Base-by-base conservation (phyloP, 495 filamentous ascomycete genomes). In the Hapsidospora chrysogenum region DNA sequence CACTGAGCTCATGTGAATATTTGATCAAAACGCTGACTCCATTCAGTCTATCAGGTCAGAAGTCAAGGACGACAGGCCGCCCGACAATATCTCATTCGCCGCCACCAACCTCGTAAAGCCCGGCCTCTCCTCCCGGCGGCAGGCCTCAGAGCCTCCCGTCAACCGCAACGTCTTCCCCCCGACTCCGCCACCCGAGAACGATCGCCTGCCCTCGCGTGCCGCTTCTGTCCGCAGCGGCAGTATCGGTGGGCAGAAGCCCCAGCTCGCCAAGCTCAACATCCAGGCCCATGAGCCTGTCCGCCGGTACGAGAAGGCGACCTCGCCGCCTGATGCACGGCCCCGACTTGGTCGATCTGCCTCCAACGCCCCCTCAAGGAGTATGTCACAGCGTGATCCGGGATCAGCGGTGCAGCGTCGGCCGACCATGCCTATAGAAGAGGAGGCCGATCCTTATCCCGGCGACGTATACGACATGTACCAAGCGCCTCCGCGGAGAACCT, bases 181-280 rank as follows among this genome's bases (percentile, higher is more conserved):
- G 22, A 97, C 89, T 11, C 89, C 89, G 31, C 89, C 89, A 4
- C 92, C 89, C 26, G 92, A 96, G 57, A 68, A 70, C 42, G 85
- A 84, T 42, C 23, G 23, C 23, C 69, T 65, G 42, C 61, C 63
- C 4, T 41, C 48, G 45, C 53, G 68, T 9, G 68, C 57, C 20
- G 60, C 63, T 20, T 72, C 68, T 0, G 64, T 70, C 16, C 65
- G 68, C 35, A 69, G 61, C 44, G 66, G 67, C 6, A n/a, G n/a
- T n/a, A n/a, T n/a, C n/a, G n/a, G 18, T 22, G 31, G 31, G 16
- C 51, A 55, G 2, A 70, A 64, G 41, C 65, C 65, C 15, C 56
- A 62, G 45, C 65, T 63, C 13, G 58, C 62, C 19, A 61, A 62
- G 31, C 55, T 72, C 35, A 68, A 70, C 40, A 68, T 72, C 35